Evolutionary conservation across 192 early-diverging fungal genomes (phyloP), one percentile per base, ranked within the genome.

Genomic region (Kappamyces sp.): DNA sequence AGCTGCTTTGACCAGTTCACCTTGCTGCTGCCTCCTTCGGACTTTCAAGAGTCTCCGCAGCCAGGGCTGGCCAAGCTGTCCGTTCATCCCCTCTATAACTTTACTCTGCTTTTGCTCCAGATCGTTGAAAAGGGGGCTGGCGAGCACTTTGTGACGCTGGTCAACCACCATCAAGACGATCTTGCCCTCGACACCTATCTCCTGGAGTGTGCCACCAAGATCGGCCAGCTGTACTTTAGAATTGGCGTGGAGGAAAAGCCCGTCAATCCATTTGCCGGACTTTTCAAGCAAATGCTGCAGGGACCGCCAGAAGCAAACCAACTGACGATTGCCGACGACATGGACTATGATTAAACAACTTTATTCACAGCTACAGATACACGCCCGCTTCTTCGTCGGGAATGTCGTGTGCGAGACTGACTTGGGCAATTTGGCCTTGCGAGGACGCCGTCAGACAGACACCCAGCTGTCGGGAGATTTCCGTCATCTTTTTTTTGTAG

Each of bases 151-250:
- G 45, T 22, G 2, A 34, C 54, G 22, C 29, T 55, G 30, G 54
- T 55, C 11, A 55, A 55, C n/a, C 30, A 73, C 69, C 3, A 49
- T 74, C 35, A 75, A 74, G 48, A 78, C 72, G 49, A 78, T 68
- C 61, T 76, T 74, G 48, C 77, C 72, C 1, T 66, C 77, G 1
- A 66, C 71, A 12, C 52, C 73, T 57, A 78, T 75, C 68, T 76
- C 30, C 1, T 7, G 73, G 69, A 72, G 31, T 61, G 33, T 37
- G 22, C 47, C 32, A 15, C 15, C 34, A 37, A 55, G 29, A 40
- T 55, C 4, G 54, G 34, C 4, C 30, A 34, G 32, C 30, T 55
- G 4, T 55, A 41, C n/a, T 55, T 55, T 40, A 33, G 54, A 5
- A 55, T 59, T 45, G 57, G 57, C 7, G 4, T 45, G 11, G 37